A percentile compares a stretch with the other conserved stretches of the same genome.
These are phyloP conservation scores for Zychaea mexicana DNA, from an alignment of 371 early-diverging fungal species.

Conservation along the genomic window DNA sequence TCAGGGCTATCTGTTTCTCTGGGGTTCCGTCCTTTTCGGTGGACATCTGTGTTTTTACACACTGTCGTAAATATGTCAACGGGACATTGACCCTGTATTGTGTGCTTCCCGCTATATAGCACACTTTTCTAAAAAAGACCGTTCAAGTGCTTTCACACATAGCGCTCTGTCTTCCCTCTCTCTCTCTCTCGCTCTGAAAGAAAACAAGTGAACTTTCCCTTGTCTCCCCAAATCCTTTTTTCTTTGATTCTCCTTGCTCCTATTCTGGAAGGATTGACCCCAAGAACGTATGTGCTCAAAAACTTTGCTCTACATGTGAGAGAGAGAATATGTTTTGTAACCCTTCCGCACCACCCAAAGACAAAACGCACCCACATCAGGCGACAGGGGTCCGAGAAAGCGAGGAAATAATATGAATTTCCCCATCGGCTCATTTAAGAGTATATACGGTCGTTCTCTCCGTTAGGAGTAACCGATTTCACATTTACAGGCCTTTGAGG, in stretches of 20 bases:
- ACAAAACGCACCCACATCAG: too few relatives aligned
- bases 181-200: not conserved
- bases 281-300: not conserved
- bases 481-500: too few relatives aligned
- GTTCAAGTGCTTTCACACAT: not conserved
- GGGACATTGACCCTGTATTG: not conserved
- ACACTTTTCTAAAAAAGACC: not conserved
- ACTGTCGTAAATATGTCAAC: not conserved
- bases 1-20: not conserved
- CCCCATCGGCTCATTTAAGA: not conserved
- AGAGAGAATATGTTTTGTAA: not conserved
- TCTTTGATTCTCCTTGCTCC: not conserved
- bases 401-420: not conserved
- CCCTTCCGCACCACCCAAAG: too few relatives aligned
- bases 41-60: conserved; percentile 1
- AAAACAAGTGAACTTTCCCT: not conserved
- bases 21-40: conserved; percentile 10
- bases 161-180: not conserved
- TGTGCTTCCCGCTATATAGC: not conserved
- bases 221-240: not conserved
- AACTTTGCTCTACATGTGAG: not conserved
- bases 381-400: too few relatives aligned
- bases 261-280: not conserved
- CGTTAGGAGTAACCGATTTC: not conserved
- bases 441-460: not conserved